Conservation (phyloP, 352 stramenopile genomes). For the Phytophthora macrochlamydospora region DNA sequence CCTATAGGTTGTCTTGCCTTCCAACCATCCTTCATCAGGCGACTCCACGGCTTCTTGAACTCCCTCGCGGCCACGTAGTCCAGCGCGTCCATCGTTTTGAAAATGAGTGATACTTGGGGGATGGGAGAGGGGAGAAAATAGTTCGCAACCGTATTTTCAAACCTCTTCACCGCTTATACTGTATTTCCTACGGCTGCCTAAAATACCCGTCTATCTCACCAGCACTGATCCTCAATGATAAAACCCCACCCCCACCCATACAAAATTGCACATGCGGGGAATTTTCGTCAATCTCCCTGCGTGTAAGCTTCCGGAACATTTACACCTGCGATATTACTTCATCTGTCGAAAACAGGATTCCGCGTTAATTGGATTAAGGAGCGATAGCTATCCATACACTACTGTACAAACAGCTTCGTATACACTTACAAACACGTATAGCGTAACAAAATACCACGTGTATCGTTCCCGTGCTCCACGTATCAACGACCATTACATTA, state of each 20-base stretch:
- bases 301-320: neutral
- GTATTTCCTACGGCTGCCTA: neutral
- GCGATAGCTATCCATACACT: too few species aligned
- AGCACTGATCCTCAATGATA: neutral
- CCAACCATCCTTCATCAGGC: neutral
- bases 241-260: neutral
- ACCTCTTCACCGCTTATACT: neutral
- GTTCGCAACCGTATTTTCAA: neutral
- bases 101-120: neutral
- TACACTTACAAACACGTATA: too few species aligned
- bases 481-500: too few species aligned
- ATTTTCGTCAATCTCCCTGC: neutral
- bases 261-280: neutral
- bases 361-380: neutral
- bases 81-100: neutral
- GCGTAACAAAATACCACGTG: too few species aligned
- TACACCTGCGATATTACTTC: neutral
- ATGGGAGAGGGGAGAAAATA: neutral
- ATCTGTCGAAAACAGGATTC: neutral
- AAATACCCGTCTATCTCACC: neutral
- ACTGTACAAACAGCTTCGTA: too few species aligned
- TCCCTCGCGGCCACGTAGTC: neutral
- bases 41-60: neutral
- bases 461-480: too few species aligned
- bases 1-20: neutral